Conservation (phyloP, 2,329 filamentous ascomycete species). For the Hyphodiscus sp. region DNA sequence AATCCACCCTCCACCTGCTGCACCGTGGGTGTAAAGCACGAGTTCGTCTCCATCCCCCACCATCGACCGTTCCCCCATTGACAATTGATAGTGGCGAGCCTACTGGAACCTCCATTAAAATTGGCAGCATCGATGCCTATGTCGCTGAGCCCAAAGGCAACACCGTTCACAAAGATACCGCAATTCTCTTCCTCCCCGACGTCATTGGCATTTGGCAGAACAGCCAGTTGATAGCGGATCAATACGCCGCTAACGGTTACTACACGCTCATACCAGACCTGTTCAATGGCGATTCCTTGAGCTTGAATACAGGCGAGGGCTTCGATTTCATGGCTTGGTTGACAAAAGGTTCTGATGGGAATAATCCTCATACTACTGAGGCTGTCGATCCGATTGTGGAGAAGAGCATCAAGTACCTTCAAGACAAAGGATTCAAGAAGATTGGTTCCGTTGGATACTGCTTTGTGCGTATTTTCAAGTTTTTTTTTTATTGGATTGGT, state of each 20-base stretch:
- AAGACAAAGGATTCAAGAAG: conserved; percentile 48
- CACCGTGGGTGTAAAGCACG: conserved; percentile 29
- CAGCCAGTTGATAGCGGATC: conserved; percentile 62
- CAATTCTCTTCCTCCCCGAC: conserved; percentile 28
- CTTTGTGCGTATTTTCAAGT: conserved; percentile 38
- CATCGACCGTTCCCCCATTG: background rate
- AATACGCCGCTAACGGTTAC: conserved; percentile 60
- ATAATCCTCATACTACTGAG: conserved; percentile 27
- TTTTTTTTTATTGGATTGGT: background rate
- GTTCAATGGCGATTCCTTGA: conserved; percentile 59
- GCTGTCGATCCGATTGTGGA: conserved; percentile 36
- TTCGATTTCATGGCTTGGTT: conserved; percentile 46
- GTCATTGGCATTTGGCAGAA: conserved; percentile 42
- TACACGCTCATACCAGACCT: conserved; percentile 57
- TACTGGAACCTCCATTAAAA: conserved; percentile 24
- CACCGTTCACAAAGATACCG: conserved; percentile 25
- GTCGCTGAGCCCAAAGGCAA: conserved; percentile 24
- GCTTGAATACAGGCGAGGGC: conserved; percentile 40
- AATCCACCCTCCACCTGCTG: conserved; percentile 29
- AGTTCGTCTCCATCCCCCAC: conserved; percentile 17
- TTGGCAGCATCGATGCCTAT: conserved; percentile 29
- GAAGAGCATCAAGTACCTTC: conserved; percentile 50
- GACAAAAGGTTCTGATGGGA: conserved; percentile 24
- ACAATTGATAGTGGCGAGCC: conserved; percentile 21
- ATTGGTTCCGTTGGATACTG: conserved; percentile 67